Conservation (phyloP, 257 asterid species). For the Fraxinus americana region DNA sequence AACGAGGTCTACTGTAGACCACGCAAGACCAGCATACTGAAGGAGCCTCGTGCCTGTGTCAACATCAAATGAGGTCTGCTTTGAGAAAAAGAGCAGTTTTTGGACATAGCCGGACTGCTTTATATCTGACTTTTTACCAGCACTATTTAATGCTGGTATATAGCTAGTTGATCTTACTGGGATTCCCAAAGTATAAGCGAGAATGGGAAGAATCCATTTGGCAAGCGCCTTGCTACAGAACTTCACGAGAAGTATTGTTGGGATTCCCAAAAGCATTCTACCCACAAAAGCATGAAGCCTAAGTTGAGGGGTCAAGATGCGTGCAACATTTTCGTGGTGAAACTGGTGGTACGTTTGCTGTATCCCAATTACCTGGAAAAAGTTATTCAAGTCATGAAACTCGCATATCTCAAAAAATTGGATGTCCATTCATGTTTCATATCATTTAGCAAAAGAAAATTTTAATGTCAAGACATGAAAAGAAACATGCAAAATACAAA, state of each 20-base stretch:
- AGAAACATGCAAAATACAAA: background rate
- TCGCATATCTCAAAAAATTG: too few species aligned
- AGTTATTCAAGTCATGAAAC: slow-evolving; percentile 16
- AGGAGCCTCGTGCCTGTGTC: slow-evolving; percentile 94
- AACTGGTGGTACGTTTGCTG: slow-evolving; percentile 91
- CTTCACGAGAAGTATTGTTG: slow-evolving; percentile 82
- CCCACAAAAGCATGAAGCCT: slow-evolving; percentile 54
- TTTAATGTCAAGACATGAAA: too few species aligned
- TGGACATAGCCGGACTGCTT: slow-evolving; percentile 78
- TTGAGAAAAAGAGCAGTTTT: slow-evolving; percentile 58
- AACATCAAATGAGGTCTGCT: slow-evolving; percentile 69
- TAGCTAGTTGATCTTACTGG: slow-evolving; percentile 80
- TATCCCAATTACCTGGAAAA: slow-evolving; percentile 76
- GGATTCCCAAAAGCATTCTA: slow-evolving; percentile 79
- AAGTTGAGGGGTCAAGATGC: slow-evolving; percentile 65
- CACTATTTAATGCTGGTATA: slow-evolving; percentile 55
- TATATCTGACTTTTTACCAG: slow-evolving; percentile 52
- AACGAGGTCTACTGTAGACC: slow-evolving; percentile 97
- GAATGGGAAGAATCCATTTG: slow-evolving; percentile 86
- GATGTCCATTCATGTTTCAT: too few species aligned
- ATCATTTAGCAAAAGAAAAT: background rate
- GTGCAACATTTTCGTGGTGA: slow-evolving; percentile 82
- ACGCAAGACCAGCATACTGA: slow-evolving; percentile 93
- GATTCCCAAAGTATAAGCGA: slow-evolving; percentile 85
- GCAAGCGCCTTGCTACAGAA: slow-evolving; percentile 90